Evolutionary conservation across 306 rosid genomes (phyloP).

Genomic region (Quercus parvula): DNA sequence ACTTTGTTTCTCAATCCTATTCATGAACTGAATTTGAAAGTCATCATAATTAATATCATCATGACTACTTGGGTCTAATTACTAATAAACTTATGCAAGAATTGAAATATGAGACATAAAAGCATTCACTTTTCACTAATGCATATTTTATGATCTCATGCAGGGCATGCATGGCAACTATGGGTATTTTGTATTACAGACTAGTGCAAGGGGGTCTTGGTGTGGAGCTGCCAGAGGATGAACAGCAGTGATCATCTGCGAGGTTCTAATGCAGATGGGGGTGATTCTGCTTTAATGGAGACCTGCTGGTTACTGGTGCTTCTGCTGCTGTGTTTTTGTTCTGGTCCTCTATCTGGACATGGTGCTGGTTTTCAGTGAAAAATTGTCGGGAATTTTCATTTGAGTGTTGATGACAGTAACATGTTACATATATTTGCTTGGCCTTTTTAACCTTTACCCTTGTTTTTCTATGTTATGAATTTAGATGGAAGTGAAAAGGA

Average conservation of each 20-base stretch:
- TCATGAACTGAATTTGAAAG: not conserved
- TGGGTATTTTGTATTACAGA: conserved; percentile 99
- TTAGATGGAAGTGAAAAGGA: conserved; percentile 30
- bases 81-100: not conserved
- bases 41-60: not conserved
- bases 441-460: conserved; percentile 28
- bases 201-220: conserved; percentile 74
- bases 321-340: conserved; percentile 34
- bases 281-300: conserved; percentile 24
- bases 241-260: conserved; percentile 40
- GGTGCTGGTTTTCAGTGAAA: conserved; percentile 27
- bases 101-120: not conserved
- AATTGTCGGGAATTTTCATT: conserved; percentile 41
- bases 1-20: not conserved
- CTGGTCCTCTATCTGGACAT: conserved; percentile 35
- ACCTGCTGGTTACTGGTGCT: conserved; percentile 34
- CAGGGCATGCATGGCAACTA: conserved; percentile 99
- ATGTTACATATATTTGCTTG: conserved; percentile 32
- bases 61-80: too few species aligned
- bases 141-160: conserved; percentile 24
- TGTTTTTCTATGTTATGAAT: conserved; percentile 34
- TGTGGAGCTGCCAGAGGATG: conserved; percentile 53
- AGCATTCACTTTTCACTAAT: conserved; percentile 15
- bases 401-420: conserved; percentile 27
- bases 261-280: conserved; percentile 12